phyloP scores from a whole-genome alignment of 805 yeast genomes.

The Metschnikowia lunata region DNA sequence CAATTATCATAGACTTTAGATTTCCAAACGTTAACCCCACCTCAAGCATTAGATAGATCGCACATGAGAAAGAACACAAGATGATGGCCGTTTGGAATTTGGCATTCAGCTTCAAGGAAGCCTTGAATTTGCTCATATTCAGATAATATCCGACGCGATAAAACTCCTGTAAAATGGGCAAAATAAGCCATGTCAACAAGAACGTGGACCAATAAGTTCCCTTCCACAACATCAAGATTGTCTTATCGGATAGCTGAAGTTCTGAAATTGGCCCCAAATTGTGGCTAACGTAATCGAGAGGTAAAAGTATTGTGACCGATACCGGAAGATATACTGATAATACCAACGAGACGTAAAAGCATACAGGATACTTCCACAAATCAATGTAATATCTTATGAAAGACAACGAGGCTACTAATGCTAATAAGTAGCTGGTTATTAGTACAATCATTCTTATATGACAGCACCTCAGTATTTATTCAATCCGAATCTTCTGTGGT shows the following conservation, averaged over 20 bases:
- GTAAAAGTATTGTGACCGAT: constrained; percentile 68
- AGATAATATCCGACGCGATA: constrained; percentile 65
- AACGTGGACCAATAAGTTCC: constrained; percentile 78
- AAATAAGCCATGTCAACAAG: constrained; percentile 67
- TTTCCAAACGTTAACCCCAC: constrained; percentile 53
- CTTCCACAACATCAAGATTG: constrained; percentile 58
- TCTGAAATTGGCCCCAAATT: constrained; percentile 36
- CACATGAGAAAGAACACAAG: constrained; percentile 47
- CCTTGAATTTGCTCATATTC: constrained; percentile 42
- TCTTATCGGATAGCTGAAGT: constrained; percentile 27
- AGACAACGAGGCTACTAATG: constrained; percentile 25
- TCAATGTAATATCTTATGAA: constrained; percentile 37
- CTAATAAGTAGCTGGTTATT: constrained; percentile 24
- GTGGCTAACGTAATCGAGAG: constrained; percentile 66
- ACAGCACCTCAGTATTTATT: too few relatives aligned
- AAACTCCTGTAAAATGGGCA: constrained; percentile 72
- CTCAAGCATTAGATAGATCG: constrained; percentile 53
- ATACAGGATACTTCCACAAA: constrained; percentile 32
- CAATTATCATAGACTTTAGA: constrained; percentile 65
- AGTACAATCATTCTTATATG: not conserved
- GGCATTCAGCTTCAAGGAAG: constrained; percentile 54
- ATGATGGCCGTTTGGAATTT: constrained; percentile 59
- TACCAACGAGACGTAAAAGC: constrained; percentile 44
- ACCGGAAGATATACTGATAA: constrained; percentile 70
- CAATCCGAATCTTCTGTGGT: too few relatives aligned